These are phyloP conservation scores for Nigrospora oryzae DNA, from an alignment of 2,329 filamentous ascomycete species.

Conservation along the genomic window DNA sequence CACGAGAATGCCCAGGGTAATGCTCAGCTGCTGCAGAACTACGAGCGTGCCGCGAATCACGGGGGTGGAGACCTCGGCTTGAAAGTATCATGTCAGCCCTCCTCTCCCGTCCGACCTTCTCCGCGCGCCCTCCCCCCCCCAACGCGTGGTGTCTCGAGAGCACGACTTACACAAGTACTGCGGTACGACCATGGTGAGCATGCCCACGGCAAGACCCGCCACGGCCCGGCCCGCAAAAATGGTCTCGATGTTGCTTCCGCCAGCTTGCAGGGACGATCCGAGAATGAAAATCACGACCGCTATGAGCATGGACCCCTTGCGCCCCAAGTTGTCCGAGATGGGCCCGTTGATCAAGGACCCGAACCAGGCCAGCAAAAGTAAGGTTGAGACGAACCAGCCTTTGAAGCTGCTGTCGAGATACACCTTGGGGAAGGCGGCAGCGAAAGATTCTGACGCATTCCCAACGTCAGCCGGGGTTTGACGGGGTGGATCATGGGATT, in stretches of 20 bases:
- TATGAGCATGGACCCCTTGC: constrained; percentile 25
- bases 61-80: constrained; percentile 38
- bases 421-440: constrained; percentile 19
- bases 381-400: constrained; percentile 43
- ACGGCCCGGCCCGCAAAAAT: constrained; percentile 32
- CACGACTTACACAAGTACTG: constrained; percentile 16
- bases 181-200: constrained; percentile 23
- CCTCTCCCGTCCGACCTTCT: background rate
- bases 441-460: constrained; percentile 28
- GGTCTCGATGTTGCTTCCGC: constrained; percentile 28
- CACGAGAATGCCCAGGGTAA: constrained; percentile 32
- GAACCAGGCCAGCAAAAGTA: constrained; percentile 38
- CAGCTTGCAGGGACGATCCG: constrained; percentile 20
- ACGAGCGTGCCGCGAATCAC: constrained; percentile 39
- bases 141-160: constrained; percentile 8
- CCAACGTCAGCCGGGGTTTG: background rate
- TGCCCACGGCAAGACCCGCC: constrained; percentile 34
- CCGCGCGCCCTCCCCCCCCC: too few species aligned
- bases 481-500: background rate
- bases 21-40: constrained; percentile 31
- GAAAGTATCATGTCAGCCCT: constrained; percentile 27
- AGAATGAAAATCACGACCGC: constrained; percentile 15
- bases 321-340: constrained; percentile 23
- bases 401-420: constrained; percentile 36
- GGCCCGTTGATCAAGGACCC: constrained; percentile 36